Evolutionary conservation across 2,329 filamentous ascomycete species (phyloP), one percentile per base, ranked within the genome.

Genomic region (Ascochyta fabae): DNA sequence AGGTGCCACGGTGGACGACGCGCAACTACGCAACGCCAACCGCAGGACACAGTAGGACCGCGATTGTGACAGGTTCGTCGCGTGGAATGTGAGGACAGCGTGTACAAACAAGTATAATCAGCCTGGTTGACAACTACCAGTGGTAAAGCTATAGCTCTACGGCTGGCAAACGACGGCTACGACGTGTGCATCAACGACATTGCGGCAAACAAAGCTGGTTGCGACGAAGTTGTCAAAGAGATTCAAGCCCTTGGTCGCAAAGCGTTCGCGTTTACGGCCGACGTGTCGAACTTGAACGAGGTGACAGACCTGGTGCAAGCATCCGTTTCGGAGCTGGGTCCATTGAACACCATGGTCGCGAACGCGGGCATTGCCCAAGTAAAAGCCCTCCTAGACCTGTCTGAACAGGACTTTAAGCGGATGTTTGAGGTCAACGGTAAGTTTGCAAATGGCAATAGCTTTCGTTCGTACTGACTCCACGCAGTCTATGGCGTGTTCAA

Each of bases 181-280:
- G 80, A 86, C 61, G 78, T 90, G 45, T 87, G 85, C 65, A 77
- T 90, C 60, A 89, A 88, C 67, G 87, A 89, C 61, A 75, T 89
- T 15, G 60, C 77, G 26, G 77, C 81, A 13, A 84, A 87, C 59
- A 72, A 80, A 46, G 61, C 78, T 4, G 80, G 76, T 1, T 83
- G 84, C 56, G 80, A 86, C 47, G 78, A 82, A 22, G 78, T 80
- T 0, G 83, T 81, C 9, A 73, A 79, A 19, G 80, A 87, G 59
- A 85, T 88, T 49, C 71, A 80, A 50, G 57, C 68, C 3, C 73
- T 83, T 8, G 85, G 82, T 1, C 75, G 83, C 23, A 82, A 81
- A 42, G 79, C 85, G 2, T 81, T 83, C 50, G 80, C 82, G 0
- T 81, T 83, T 36, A 75, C 81, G 8, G 87, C 85, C 2, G 87